phyloP scores from a whole-genome alignment of 345 rosid species.

The Salix arbutifolia region DNA sequence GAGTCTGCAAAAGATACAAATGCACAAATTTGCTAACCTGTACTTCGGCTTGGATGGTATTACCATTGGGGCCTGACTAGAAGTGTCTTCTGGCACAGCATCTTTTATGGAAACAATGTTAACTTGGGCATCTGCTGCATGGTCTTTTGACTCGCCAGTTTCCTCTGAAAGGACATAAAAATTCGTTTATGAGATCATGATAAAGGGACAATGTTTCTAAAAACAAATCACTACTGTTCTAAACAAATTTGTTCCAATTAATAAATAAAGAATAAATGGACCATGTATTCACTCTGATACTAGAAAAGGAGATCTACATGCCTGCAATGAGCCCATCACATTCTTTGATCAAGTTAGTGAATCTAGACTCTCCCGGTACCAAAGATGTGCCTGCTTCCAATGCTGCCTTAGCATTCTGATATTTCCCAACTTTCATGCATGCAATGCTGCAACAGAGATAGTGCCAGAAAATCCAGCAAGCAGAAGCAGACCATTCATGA shows the following conservation, averaged over 20 bases:
- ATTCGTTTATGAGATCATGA: neutral
- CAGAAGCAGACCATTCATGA: neutral
- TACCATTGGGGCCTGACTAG: neutral
- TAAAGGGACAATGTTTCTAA: neutral
- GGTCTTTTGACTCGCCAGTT: constrained; percentile 24
- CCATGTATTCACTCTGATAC: neutral
- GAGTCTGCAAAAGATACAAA: neutral
- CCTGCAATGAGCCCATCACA: constrained; percentile 63
- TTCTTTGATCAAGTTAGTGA: constrained; percentile 62
- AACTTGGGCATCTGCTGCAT: constrained; percentile 21
- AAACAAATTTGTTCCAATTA: neutral
- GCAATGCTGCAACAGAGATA: constrained; percentile 50
- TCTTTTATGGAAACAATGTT: constrained; percentile 13
- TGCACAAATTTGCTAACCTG: constrained; percentile 37
- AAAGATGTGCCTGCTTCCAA: constrained; percentile 61
- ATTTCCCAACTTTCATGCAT: constrained; percentile 87
- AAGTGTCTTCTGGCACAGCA: constrained; percentile 2
- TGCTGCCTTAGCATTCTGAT: constrained; percentile 75
- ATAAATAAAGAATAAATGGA: neutral
- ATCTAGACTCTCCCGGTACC: constrained; percentile 55
- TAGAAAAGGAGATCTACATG: neutral
- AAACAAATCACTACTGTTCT: neutral
- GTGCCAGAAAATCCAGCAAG: neutral
- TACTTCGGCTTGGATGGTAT: constrained; percentile 47
- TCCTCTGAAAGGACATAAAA: constrained; percentile 34